Conservation (phyloP, 1,284 basidiomycete genomes). For the Xerocomus minutiporus region DNA sequence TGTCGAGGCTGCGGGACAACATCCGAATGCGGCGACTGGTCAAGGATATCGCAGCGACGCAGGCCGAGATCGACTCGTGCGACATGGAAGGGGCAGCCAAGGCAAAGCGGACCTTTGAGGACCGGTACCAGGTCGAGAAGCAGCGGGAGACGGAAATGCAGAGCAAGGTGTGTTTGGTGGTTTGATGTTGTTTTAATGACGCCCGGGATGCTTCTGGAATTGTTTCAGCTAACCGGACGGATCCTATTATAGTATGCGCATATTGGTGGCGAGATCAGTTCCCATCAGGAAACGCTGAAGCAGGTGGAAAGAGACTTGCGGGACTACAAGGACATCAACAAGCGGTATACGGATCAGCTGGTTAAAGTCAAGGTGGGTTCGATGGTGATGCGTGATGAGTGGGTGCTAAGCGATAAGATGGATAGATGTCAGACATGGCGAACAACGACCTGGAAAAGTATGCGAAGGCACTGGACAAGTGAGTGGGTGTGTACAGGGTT, state of each 20-base stretch:
- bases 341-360: conserved; percentile 85
- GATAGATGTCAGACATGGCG: conserved; percentile 84
- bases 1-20: conserved; percentile 83
- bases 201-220: not conserved
- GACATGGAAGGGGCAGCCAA: conserved; percentile 82
- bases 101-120: conserved; percentile 79
- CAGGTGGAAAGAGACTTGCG: conserved; percentile 69
- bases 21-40: conserved; percentile 71
- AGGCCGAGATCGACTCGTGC: conserved; percentile 68
- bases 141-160: conserved; percentile 69
- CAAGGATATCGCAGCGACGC: conserved; percentile 62
- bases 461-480: conserved; percentile 93
- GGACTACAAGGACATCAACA: conserved; percentile 86
- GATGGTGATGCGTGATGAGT: conserved; percentile 1
- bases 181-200: conserved; percentile 8
- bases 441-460: conserved; percentile 97
- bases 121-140: conserved; percentile 71
- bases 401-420: not conserved
- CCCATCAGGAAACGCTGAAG: conserved; percentile 67
- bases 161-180: conserved; percentile 51
- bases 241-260: conserved; percentile 61
- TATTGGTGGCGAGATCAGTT: conserved; percentile 77
- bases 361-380: conserved; percentile 83
- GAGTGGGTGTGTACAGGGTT: conserved; percentile 21
- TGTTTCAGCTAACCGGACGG: conserved; percentile 2